phyloP scores from a whole-genome alignment of 805 yeast genomes.

The Yamadazyma nakazawae region DNA sequence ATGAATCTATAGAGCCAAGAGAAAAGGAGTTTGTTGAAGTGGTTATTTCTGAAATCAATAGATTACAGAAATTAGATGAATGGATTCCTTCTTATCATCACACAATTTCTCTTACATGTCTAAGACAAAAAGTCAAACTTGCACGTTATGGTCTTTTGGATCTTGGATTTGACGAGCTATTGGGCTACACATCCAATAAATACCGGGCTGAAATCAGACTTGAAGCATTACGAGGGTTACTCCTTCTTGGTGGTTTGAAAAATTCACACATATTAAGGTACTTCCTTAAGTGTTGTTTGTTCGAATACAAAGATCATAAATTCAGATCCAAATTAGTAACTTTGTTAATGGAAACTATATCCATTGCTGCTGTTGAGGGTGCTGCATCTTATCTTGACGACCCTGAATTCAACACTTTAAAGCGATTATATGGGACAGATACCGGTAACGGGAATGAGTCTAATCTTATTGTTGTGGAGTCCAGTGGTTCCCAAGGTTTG shows the following conservation, averaged over 20 bases:
- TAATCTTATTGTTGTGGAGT: slow-evolving; percentile 1
- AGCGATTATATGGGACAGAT: slow-evolving; percentile 38
- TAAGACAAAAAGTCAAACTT: slow-evolving; percentile 58
- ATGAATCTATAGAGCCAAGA: slow-evolving; percentile 6
- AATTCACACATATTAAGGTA: slow-evolving; percentile 59
- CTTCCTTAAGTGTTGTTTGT: slow-evolving; percentile 52
- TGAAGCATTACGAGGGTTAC: slow-evolving; percentile 66
- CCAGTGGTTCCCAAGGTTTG: slow-evolving; percentile 36
- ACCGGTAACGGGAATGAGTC: background rate
- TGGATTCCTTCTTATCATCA: slow-evolving; percentile 78
- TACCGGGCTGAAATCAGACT: slow-evolving; percentile 53
- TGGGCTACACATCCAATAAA: slow-evolving; percentile 49
- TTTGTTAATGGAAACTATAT: slow-evolving; percentile 50
- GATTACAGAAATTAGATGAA: slow-evolving; percentile 75
- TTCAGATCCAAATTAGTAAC: slow-evolving; percentile 50
- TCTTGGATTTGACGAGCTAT: slow-evolving; percentile 51
- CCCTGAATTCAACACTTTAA: slow-evolving; percentile 51
- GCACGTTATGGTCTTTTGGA: slow-evolving; percentile 52
- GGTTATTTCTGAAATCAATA: slow-evolving; percentile 61
- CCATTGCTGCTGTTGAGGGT: slow-evolving; percentile 66
- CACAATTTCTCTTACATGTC: slow-evolving; percentile 51
- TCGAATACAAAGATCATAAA: slow-evolving; percentile 50
- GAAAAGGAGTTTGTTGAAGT: slow-evolving; percentile 20
- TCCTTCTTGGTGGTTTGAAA: slow-evolving; percentile 74
- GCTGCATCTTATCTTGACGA: slow-evolving; percentile 58